Percentiles rank a stretch among this genome's conserved stretches.
Evolutionary conservation across 2,329 filamentous ascomycete genomes (phyloP).

Genomic region (Aspergillus novoparasiticus): DNA sequence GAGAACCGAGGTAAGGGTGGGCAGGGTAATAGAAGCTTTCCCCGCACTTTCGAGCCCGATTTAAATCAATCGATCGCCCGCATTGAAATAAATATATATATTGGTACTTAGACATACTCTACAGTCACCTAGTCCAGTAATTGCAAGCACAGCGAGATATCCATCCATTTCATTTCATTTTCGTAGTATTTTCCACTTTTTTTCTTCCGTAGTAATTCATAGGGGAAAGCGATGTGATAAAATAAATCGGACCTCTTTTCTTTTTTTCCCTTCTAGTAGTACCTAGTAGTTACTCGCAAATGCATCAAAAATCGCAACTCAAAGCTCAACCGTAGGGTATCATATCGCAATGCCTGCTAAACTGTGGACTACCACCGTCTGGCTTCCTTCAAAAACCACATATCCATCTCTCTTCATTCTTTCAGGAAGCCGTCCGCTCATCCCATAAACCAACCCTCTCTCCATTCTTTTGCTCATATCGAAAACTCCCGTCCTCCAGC

Average conservation of each 20-base stretch:
- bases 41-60: conserved; percentile 23
- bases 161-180: not conserved
- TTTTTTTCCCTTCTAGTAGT: conserved; percentile 4
- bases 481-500: not conserved
- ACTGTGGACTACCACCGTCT: conserved; percentile 39
- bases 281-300: conserved; percentile 19
- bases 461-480: not conserved
- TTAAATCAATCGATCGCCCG: not conserved
- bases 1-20: not conserved
- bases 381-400: conserved; percentile 18
- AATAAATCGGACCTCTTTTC: not conserved
- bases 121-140: not conserved
- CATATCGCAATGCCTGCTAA: conserved; percentile 48
- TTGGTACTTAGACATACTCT: not conserved
- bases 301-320: conserved; percentile 26
- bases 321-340: conserved; percentile 46
- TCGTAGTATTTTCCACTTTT: not conserved
- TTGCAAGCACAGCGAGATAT: not conserved
- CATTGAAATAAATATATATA: no score
- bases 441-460: not conserved
- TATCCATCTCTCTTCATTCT: not conserved
- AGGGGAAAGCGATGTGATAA: not conserved
- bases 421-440: conserved; percentile 5
- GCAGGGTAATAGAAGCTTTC: conserved; percentile 22
- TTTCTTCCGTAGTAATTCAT: not conserved